Evolutionary conservation across 768 basidiomycete genomes (phyloP), one percentile per base, ranked within the genome.

Genomic region (Rhizopogon vesiculosus): DNA sequence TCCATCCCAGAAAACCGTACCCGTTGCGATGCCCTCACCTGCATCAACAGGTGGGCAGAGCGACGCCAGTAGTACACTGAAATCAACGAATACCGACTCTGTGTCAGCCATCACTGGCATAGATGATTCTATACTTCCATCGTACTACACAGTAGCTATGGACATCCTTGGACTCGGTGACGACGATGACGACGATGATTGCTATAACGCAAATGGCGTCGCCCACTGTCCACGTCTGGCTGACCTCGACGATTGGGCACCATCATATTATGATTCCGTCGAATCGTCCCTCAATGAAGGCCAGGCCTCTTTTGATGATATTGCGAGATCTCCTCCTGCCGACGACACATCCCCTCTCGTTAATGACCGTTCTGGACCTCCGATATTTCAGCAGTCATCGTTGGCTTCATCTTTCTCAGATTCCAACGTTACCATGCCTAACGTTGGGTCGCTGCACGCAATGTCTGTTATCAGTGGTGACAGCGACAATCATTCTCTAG

Each of bases 101-200:
- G 8, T 45, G 16, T 51, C 45, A 19, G 42, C 51, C n/a, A 38
- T 52, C 39, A n/a, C 35, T 22, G 15, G 42, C 42, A 9, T 31
- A 16, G 6, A 50, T 3, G 45, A 48, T 35, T 25, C 18, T 18
- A 16, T 42, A 1, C 35, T 22, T 18, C 41, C 16, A 22, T n/a
- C 42, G 10, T 48, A 54, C 45, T 16, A 40, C 7, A 39, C 56
- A 1, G 46, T 51, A 61, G 28, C 16, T 51, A 53, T 22, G 28
- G 64, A 57, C 72, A 31, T 31, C 16, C 43, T 51, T 29, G 53
- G 59, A 45, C 45, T 52, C 25, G 22, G 60, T 7, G 46, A 45
- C 18, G 42, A 51, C 22, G 55, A 39, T n/a, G 40, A 41, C 6
- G 40, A 41, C 4, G n/a, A 41, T 2, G 16, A n/a, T 12, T 12